Base-by-base conservation (phyloP, 2,329 filamentous ascomycete genomes). In the Coniella lustricola region DNA sequence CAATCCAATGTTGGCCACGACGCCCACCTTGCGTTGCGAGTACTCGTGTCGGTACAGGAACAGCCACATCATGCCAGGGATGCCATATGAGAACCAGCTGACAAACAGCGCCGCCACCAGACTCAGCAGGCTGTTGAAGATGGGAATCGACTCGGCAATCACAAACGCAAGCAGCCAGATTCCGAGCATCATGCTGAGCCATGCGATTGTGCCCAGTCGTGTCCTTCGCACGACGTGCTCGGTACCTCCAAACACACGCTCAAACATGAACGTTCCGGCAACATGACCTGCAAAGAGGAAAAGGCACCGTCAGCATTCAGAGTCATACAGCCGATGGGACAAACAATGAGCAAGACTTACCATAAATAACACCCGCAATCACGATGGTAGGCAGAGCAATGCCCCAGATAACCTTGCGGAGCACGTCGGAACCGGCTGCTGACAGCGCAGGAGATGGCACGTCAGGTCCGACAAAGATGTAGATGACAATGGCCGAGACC, bases 361-460 rank as follows among this genome's bases (percentile, higher is more conserved):
- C 40, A 59, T 85, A 82, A 54, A 88, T 83, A 7, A 86, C 82
- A 46, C 84, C 84, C 0, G 83, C 81, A 43, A 88, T 78, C 41
- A 87, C 69, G 50, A 87, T 87, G 2, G 81, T 86, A 2, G 83
- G 83, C 2, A 84, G 71, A 0, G 84, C 84, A 51, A 87, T 69
- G 20, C 81, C 82, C 65, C 81, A 87, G 12, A 83, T 82, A 10
- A 84, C 67, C 59, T 85, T 85, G 18, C 76, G 71, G 40, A 87
- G 65, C 0, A 73, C 58, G 2, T 61, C 61, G 0, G 64, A 65
- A 3, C 73, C 71, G 7, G 82, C 77, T 7, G 80, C 81, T 7
- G 81, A 78, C 1, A 89, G 72, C 0, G 85, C 84, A 0, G 85
- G 85, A 1, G 79, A 82, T 2, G 73, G 70, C 2, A 88, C 82